Conservation (phyloP, 768 basidiomycete species). For the Pleurotus pulmonarius region DNA sequence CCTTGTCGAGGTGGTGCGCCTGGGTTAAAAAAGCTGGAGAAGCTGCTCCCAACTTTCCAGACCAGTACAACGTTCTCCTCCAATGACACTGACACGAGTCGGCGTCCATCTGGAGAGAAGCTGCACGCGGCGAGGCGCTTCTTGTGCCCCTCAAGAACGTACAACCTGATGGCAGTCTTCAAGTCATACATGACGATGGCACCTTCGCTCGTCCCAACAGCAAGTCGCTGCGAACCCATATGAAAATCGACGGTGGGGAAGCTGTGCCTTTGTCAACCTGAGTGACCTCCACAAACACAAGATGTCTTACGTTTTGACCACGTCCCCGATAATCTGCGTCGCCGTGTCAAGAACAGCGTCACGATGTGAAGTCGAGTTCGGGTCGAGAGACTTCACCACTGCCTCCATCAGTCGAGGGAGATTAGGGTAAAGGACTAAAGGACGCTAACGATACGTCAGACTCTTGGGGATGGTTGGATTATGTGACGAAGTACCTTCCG, state of each 20-base stretch:
- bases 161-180: slow-evolving; percentile 91
- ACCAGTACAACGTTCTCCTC: slow-evolving; percentile 83
- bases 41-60: slow-evolving; percentile 94
- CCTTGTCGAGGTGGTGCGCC: slow-evolving; percentile 93
- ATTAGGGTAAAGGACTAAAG: slow-evolving; percentile 78
- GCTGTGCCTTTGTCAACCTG: slow-evolving; percentile 30
- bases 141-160: slow-evolving; percentile 91
- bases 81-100: slow-evolving; percentile 83
- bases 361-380: slow-evolving; percentile 69
- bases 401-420: slow-evolving; percentile 88
- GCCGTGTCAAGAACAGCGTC: slow-evolving; percentile 89
- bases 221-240: slow-evolving; percentile 78
- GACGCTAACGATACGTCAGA: slow-evolving; percentile 47
- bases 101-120: slow-evolving; percentile 91
- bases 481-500: slow-evolving; percentile 59
- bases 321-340: slow-evolving; percentile 89
- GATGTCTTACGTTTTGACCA: slow-evolving; percentile 80
- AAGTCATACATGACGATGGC: slow-evolving; percentile 95
- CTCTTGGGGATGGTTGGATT: neutral
- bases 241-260: slow-evolving; percentile 96
- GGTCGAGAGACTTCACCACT: slow-evolving; percentile 94
- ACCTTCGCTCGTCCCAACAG: slow-evolving; percentile 92
- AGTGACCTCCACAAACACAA: too few relatives aligned
- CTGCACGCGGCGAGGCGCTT: slow-evolving; percentile 78
- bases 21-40: slow-evolving; percentile 86